Evolutionary conservation across 768 basidiomycete genomes (phyloP), one percentile per base, ranked within the genome.

Genomic region (Naganishia onofrii): DNA sequence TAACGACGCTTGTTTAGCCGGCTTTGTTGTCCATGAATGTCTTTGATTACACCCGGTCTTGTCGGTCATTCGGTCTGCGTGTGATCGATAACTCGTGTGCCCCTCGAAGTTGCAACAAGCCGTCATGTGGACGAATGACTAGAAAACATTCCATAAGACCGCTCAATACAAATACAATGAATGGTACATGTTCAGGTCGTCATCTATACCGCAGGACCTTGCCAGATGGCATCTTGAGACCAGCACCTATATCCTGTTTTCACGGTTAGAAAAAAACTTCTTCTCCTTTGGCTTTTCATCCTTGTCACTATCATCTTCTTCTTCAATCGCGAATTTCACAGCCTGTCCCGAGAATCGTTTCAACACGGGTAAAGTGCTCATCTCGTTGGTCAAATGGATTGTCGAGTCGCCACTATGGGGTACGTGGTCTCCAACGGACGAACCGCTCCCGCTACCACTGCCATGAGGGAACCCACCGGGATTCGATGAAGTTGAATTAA

Each of bases 391-490:
- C 48, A 51, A 2, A 13, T n/a, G n/a, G n/a, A 51, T 51, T 3
- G 48, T 51, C 48, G 48, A 51, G 23, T 51, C 48, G 48, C 48
- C 48, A 26, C 48, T 51, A 7, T n/a, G 23, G 12, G 48, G 48
- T 13, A 51, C 48, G 12, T 51, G n/a, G 13, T 51, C 48, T 3
- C 48, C 23, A 1, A 12, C n/a, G n/a, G 48, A 51, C 48, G 48
- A 51, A 26, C 21, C 21, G 21, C 48, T 51, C 7, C 48, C 42
- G 42, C 42, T 42, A 8, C 42, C 42, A 15, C 15, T 42, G 7
- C 42, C 48, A 51, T 36, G 60, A 26, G 36, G 57, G 34, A 58
- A 34, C 32, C 60, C 29, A 42, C 23, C n/a, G 29, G 36, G 60
- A 42, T 23, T 42, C n/a, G 38, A 23, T 28, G 28, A 63, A 7